Evolutionary conservation across 495 filamentous ascomycete species (phyloP), one percentile per base, ranked within the genome.

Genomic region (Xylaria grammica): DNA sequence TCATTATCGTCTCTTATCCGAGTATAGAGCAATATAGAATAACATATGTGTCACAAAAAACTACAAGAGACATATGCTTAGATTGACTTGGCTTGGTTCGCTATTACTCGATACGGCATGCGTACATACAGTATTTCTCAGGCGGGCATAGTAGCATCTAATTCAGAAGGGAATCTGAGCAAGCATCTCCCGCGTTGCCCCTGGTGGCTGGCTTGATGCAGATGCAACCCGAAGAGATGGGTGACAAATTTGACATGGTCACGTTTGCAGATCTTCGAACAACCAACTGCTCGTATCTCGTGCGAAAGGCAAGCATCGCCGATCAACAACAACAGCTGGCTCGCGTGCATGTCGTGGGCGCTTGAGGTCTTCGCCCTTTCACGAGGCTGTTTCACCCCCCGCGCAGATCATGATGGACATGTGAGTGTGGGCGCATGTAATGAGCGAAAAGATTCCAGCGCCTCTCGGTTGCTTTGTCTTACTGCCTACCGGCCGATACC

Each of bases 221-320:
- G 60, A 55, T 54, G 24, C 1, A 53, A 53, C 48, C 36, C 8
- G 10, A 11, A 34, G 45, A n/a, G 20, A 46, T 44, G 27, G 27
- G 62, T 66, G 34, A 74, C 76, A 46, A n/a, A 74, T 75, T 56
- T 79, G 77, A 19, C 73, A 72, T 20, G 75, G 58, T 50, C 10
- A 11, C 19, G 27, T 29, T 46, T 4, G 19, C 17, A 34, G 19
- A 48, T 48, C 19, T 48, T 24, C 11, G n/a, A 15, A 20, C 9
- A 40, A 26, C 38, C 20, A 58, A 32, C 4, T 29, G 24, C 24
- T 27, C 26, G 7, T 30, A 24, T 45, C 38, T 46, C 27, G 48
- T 55, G 19, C 26, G 29, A 6, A 34, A 19, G 24, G 59, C 48
- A 20, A 27, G 58, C 22, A 51, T 51, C 10, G 38, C 24, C 38